Conservation (phyloP, 257 asterid species). For the Cinchona pubescens region DNA sequence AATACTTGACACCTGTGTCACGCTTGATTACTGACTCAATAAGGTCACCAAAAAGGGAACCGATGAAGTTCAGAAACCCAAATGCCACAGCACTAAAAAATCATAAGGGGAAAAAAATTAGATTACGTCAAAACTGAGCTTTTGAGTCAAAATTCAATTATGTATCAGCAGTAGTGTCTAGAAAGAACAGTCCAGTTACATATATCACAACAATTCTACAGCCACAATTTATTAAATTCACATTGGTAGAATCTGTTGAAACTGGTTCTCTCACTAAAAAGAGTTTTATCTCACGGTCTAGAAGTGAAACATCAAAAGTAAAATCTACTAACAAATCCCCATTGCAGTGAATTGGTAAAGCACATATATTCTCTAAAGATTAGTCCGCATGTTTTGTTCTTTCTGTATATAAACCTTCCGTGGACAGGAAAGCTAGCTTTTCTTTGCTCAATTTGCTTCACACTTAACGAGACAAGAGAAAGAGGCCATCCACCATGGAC, state of each 20-base stretch:
- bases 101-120: constrained; percentile 2
- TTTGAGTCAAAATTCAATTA: background rate
- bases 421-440: background rate
- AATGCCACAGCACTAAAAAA: constrained; percentile 69
- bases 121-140: background rate
- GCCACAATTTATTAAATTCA: background rate
- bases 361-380: background rate
- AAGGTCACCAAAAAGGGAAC: constrained; percentile 94
- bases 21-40: constrained; percentile 97
- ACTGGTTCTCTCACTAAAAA: background rate
- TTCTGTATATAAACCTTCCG: background rate
- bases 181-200: background rate
- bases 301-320: background rate
- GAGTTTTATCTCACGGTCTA: background rate
- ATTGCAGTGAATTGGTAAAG: background rate
- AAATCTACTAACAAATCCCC: background rate
- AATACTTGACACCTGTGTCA: constrained; percentile 98
- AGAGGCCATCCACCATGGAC: background rate
- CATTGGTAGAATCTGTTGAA: background rate
- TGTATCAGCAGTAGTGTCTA: background rate
- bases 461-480: background rate
- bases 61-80: constrained; percentile 80
- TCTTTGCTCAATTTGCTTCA: background rate
- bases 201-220: background rate
- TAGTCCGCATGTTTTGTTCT: background rate